Base-by-base conservation (phyloP, 768 basidiomycete species). In the Termitomyces eurrhizus region DNA sequence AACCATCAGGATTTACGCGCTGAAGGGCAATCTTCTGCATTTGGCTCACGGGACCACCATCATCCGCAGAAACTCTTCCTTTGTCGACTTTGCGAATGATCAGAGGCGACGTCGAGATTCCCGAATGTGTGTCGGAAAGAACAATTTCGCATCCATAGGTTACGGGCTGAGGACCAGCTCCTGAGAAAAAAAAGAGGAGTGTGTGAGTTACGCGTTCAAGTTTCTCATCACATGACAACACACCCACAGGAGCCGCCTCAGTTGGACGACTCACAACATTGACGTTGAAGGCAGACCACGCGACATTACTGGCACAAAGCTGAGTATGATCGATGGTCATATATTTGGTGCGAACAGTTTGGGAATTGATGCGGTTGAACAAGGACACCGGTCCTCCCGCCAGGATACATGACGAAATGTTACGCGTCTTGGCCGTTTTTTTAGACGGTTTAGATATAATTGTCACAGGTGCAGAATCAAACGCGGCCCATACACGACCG, bases 401-500 rank as follows among this genome's bases (percentile, higher is more conserved):
- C 57, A 93, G 82, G 72, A 97, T 93, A 77, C 93, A 95, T 24
- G 88, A 93, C 48, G 88, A 89, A 70, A 90, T 90, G 78, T 92
- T 89, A 77, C 94, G 89, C 67, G 94, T 94, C 78, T 95, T 96
- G 60, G 92, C 92, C 11, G 93, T 96, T 81, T 95, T 95, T 83
- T 95, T 95, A 61, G 93, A 95, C 37, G 95, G 95, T 73, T 97
- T 97, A 68, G 95, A 95, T 69, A 98, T 95, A 75, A 97, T 94
- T 50, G 90, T 89, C 67, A 98, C 89, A 51, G 93, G 92, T 37
- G 91, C 88, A 35, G 94, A 96, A 72, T 93, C 88, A 77, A 97
- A 94, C 36, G 90, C 86, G 9, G 92, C 93, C 94, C 93, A 96
- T 60, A 89, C 73, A 61, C 91, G 89, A 64, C 89, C 90, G 63